Base-by-base conservation (phyloP, 1,284 basidiomycete species). In the Ganoderma lingzhi region DNA sequence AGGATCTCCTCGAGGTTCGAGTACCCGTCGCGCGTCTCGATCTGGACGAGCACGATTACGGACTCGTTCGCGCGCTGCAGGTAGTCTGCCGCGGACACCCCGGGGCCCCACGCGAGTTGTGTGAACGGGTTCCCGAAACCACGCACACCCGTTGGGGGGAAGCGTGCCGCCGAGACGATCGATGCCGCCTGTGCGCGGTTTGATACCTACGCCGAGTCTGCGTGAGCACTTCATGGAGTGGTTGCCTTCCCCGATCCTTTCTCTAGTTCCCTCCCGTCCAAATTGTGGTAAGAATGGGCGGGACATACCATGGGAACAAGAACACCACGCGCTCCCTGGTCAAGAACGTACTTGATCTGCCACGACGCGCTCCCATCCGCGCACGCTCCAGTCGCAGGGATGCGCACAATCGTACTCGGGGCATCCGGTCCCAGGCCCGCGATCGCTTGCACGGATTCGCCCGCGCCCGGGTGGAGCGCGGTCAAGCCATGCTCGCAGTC, bases 311-410 rank as follows among this genome's bases (percentile, higher is more conserved):
- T 88, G 3, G 90, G 90, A 0, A 91, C 87, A 48, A 92, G 77
- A 12, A 91, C 79, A 2, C 90, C 90, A 42, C 83, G 81, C 19
- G 89, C 90, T 8, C 90, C 89, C 0, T 87, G 87, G 75, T 91
- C 90, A 45, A 91, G 83, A 1, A 85, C 89, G 69, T 88, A 83
- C 79, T 92, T 92, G 78, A 91, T 90, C 78, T 90, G 89, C 89
- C 90, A 91, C 65, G 82, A 82, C 1, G 85, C 86, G 68, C 88
- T 77, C 15, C 71, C 75, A 61, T 79, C 85, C 0, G 82, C 79
- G 53, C 83, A 84, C 41, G 83, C 76, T 0, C 88, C 89, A 1
- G 89, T 90, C 6, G 88, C 88, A 8, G 90, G 87, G 60, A 91
- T 86, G 30, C 90, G 79, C 10, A 91, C 86, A 39, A 91, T 74